A percentile compares a stretch with the other conserved stretches of the same genome.
Conservation (phyloP, 208 protist genomes). For the Wallacemonas rigidus region DNA sequence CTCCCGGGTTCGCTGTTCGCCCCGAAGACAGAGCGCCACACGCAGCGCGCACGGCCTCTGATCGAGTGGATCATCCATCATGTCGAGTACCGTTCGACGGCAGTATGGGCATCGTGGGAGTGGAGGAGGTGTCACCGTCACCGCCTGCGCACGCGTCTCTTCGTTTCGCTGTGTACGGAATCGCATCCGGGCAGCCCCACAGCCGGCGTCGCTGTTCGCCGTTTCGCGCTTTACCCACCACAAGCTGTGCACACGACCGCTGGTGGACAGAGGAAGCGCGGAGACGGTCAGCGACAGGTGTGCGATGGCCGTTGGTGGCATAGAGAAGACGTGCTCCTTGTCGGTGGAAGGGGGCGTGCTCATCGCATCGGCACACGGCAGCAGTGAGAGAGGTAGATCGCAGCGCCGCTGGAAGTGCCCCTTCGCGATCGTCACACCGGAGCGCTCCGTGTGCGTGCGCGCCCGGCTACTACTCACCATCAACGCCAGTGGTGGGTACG, state of each 20-base stretch:
- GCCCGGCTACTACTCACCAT: neutral
- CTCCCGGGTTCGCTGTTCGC: neutral
- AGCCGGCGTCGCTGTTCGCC: neutral
- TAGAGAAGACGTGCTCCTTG: neutral
- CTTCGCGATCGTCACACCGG: neutral
- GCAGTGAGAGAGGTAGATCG: neutral
- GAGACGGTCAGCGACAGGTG: neutral
- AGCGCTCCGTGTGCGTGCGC: neutral
- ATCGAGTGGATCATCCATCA: neutral
- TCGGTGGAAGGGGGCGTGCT: neutral
- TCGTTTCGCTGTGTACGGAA: neutral
- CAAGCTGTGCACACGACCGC: neutral
- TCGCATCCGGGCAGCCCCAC: neutral
- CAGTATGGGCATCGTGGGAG: neutral
- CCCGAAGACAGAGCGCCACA: neutral
- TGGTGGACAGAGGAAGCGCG: neutral
- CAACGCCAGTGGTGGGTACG: neutral
- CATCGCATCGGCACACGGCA: slow-evolving; percentile 3
- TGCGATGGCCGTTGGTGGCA: neutral
- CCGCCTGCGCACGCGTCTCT: neutral
- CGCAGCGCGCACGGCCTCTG: neutral
- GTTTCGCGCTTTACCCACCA: neutral
- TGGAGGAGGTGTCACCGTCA: neutral
- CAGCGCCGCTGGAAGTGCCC: neutral
- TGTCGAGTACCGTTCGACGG: neutral